phyloP scores from a whole-genome alignment of 1,284 basidiomycete genomes.

The Caloboletus firmus region DNA sequence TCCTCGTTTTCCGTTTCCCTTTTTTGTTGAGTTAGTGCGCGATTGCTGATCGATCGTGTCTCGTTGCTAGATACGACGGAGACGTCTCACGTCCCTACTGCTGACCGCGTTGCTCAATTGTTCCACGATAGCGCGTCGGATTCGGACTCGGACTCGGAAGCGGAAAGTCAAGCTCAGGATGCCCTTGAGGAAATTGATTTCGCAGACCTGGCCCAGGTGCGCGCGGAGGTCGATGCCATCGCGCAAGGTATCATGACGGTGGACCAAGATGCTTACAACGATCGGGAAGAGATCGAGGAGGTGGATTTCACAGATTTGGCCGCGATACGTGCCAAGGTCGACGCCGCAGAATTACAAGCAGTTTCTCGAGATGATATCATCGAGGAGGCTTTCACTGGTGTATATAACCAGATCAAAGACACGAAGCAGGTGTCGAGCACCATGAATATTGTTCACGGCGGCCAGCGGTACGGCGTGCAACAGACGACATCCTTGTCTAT shows the following conservation, averaged over 20 bases:
- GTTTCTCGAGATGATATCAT: neutral
- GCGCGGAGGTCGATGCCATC: constrained; percentile 26
- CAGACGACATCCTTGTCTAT: neutral
- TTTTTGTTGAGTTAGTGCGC: neutral
- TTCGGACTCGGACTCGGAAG: constrained; percentile 22
- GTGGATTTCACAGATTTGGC: constrained; percentile 63
- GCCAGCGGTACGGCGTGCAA: neutral
- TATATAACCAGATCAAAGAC: constrained; percentile 15
- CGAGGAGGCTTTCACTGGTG: constrained; percentile 44
- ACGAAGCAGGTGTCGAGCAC: neutral
- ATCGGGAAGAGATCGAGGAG: constrained; percentile 47
- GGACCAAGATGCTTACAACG: constrained; percentile 5
- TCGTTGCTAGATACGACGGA: constrained; percentile 43
- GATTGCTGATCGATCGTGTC: neutral
- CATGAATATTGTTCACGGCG: neutral
- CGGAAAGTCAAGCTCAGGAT: constrained; percentile 33
- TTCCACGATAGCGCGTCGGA: constrained; percentile 45
- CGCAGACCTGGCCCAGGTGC: constrained; percentile 51
- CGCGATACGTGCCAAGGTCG: constrained; percentile 38
- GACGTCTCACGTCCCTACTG: constrained; percentile 61
- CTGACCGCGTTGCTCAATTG: constrained; percentile 56
- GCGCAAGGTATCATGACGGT: constrained; percentile 11
- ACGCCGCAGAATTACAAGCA: neutral
- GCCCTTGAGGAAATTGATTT: constrained; percentile 66
- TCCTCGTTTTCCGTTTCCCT: neutral